These are phyloP conservation scores for Sugiyamaella valdiviana DNA, from an alignment of 805 yeast species.

Conservation along the genomic window DNA sequence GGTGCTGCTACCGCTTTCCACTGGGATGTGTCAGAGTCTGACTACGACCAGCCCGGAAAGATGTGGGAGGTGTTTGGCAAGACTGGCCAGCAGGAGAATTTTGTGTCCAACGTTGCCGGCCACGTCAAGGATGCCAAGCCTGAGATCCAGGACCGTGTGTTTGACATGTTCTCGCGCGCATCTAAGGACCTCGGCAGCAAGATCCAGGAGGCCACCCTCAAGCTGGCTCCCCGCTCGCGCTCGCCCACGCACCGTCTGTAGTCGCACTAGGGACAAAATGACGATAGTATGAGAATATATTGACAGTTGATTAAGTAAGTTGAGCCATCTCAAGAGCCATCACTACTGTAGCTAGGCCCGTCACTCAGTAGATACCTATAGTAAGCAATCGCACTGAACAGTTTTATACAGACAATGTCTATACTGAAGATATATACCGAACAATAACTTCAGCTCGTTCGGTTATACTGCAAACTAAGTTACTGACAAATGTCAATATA, in stretches of 20 bases:
- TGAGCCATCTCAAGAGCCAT: no score
- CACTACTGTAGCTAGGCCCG: no score
- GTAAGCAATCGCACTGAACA: no score
- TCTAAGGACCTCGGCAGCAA: conserved; percentile 59
- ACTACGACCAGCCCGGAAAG: conserved; percentile 69
- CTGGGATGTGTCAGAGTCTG: conserved; percentile 67
- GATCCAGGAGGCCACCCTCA: conserved; percentile 57
- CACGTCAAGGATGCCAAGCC: conserved; percentile 66
- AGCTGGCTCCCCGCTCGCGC: conserved; percentile 41
- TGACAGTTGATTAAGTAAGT: no score
- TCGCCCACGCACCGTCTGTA: conserved; percentile 3
- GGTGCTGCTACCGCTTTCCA: conserved; percentile 82
- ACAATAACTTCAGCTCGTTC: no score
- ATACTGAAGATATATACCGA: no score
- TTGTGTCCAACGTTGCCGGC: conserved; percentile 76
- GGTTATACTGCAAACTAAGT: no score
- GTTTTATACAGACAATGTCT: no score
- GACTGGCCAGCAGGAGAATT: conserved; percentile 75
- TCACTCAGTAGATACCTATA: no score
- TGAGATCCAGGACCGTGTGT: conserved; percentile 70
- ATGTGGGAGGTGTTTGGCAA: conserved; percentile 73
- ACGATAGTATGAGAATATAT: no score
- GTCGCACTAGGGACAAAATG: not conserved
- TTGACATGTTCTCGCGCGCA: conserved; percentile 70
- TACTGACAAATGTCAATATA: no score